phyloP scores from a whole-genome alignment of 108 stramenopile species.

The Parietichytrium sp. region DNA sequence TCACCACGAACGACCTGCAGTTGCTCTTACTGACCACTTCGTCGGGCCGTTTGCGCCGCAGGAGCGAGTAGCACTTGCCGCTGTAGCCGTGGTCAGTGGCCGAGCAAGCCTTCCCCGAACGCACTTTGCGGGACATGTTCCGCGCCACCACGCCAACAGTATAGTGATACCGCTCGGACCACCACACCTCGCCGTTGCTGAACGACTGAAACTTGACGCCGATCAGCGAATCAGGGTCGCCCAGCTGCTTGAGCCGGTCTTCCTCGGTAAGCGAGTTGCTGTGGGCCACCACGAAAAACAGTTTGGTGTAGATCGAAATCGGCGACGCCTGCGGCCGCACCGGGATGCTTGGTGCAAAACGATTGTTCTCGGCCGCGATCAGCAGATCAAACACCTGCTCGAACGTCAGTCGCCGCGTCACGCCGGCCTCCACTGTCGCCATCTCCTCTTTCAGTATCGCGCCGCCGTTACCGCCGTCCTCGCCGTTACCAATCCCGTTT shows the following conservation, averaged over 20 bases:
- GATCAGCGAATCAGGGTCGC: neutral
- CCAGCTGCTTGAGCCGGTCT: neutral
- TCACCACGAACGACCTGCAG: neutral
- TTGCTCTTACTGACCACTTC: neutral
- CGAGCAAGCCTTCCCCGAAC: neutral
- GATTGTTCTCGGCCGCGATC: neutral
- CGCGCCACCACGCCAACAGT: neutral
- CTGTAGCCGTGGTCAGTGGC: neutral
- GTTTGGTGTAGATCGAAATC: neutral
- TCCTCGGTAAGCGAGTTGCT: neutral
- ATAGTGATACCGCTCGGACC: neutral
- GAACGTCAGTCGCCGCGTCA: too few relatives aligned
- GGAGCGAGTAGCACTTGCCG: neutral
- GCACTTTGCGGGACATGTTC: neutral
- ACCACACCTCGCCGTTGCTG: slow-evolving; percentile 32
- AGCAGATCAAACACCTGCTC: neutral
- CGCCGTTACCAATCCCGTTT: too few relatives aligned
- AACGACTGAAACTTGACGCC: slow-evolving; percentile 5
- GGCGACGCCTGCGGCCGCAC: neutral
- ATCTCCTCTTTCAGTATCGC: too few relatives aligned
- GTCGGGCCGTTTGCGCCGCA: neutral
- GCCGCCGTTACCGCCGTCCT: too few relatives aligned
- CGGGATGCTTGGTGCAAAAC: neutral
- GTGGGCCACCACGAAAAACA: neutral
- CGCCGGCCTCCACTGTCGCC: too few relatives aligned